Evolutionary conservation across 2,329 filamentous ascomycete species (phyloP), one percentile per base, ranked within the genome.

Genomic region (Colletotrichum sp.): DNA sequence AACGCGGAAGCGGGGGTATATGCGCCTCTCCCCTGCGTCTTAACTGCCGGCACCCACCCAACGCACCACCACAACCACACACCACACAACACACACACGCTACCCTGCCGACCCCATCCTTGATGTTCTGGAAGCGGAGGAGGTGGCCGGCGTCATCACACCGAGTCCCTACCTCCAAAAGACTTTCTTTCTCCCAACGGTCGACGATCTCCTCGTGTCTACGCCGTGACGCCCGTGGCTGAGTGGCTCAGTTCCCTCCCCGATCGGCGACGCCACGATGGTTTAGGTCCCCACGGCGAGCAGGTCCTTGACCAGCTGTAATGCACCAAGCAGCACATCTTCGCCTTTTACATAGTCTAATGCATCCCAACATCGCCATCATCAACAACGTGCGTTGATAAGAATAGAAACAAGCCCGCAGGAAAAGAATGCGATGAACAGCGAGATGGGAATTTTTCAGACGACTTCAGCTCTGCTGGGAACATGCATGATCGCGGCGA

Each of bases 11-110:
- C 25, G 43, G 43, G 65, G 56, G 32, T 69, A 76, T 76, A 76
- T 74, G 58, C 16, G 65, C 70, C 70, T 52, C 28, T 58, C 75
- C 76, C 76, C 70, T 77, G 76, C 74, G 22, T 74, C 43, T 76
- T 76, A 77, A 76, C n/a, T 76, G 55, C 76, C 74, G 76, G 64
- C 62, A 72, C 28, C 52, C 36, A 48, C 58, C 61, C 2, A 52
- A 22, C n/a, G 43, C 43, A 48, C 43, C n/a, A 48, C 43, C 43
- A 48, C n/a, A 48, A 52, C n/a, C 43, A 52, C n/a, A 52, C 43
- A 52, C n/a, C 43, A 52, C 39, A 22, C 22, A 22, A 22, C 22
- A 22, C 22, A 22, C 22, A 65, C 66, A 22, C 48, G 27, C 70
- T 34, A 60, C 61, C 61, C 69, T 61, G 69, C 22, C 60, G 27